Base-by-base conservation (phyloP, 2,329 filamentous ascomycete genomes). In the Penicillium sp. region DNA sequence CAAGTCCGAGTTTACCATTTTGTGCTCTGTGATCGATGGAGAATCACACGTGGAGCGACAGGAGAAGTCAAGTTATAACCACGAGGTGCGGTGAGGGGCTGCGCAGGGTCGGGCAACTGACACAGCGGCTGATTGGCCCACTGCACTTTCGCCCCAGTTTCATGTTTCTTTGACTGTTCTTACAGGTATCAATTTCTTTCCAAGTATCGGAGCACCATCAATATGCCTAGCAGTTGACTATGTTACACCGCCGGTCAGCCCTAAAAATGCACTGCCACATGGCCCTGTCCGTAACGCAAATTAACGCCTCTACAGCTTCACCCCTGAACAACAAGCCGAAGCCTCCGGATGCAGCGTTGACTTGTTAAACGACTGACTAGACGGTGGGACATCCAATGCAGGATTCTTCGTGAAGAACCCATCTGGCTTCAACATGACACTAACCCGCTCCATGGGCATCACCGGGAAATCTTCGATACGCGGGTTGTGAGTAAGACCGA, bases 401-500 rank as follows among this genome's bases (percentile, higher is more conserved):
- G 82, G 82, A 63, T 84, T 84, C 72, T 78, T 79, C 5, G 78
- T 77, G 66, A 83, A 84, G 73, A 84, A 84, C 5, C 83, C 82
- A 63, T 81, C 79, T 7, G 82, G 81, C 67, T 80, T 79, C 26
- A 85, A 70, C 68, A 76, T 78, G 9, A 84, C 78, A 47, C 77
- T 79, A 48, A 81, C 73, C 5, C 78, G 74, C 69, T 90, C 88
- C 65, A 82, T 82, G 0, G 87, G 88, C 88, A 90, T 90, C 30
- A 90, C 85, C 0, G 87, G 87, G 75, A 89, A 90, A 68, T 90
- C 88, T 69, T 90, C 88, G 29, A 86, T 81, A 2, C 87, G 78
- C 0, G 86, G 86, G 45, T 88, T 85, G 64, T 90, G 88, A 35
- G 88, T 90, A 23, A 88, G 83, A 9, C 87, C 81, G 65, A 81